Percentiles rank a stretch among this genome's conserved stretches.
Conservation (phyloP, 1,139 yeast genomes). For the Diutina neorugosa region DNA sequence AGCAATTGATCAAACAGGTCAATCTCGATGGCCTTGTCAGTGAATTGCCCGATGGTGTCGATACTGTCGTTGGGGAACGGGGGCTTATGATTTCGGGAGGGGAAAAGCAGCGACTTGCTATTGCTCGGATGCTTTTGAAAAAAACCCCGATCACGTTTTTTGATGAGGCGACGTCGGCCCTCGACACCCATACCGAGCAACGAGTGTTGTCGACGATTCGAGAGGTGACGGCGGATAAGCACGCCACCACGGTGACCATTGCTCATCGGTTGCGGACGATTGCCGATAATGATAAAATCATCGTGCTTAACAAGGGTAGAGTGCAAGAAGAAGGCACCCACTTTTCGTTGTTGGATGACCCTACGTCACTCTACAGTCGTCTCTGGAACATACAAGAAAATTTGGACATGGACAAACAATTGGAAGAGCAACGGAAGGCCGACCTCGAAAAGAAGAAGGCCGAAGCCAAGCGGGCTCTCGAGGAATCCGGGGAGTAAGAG, state of each 20-base stretch:
- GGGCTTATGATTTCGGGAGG: slow-evolving; percentile 99
- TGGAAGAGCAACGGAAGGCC: slow-evolving; percentile 3
- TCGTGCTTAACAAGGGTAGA: slow-evolving; percentile 66
- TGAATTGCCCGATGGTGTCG: slow-evolving; percentile 72
- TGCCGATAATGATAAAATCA: slow-evolving; percentile 88
- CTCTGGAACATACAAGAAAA: slow-evolving; percentile 92
- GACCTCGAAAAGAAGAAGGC: neutral
- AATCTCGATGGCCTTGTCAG: slow-evolving; percentile 50
- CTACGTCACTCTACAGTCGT: slow-evolving; percentile 53
- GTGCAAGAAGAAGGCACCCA: slow-evolving; percentile 90
- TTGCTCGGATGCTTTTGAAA: slow-evolving; percentile 77
- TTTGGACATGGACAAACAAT: slow-evolving; percentile 25
- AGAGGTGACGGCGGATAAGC: slow-evolving; percentile 40
- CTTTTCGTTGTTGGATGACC: slow-evolving; percentile 37
- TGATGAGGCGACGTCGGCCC: slow-evolving; percentile 94
- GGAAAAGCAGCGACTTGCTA: slow-evolving; percentile 90
- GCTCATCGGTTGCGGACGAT: slow-evolving; percentile 92
- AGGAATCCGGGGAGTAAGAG: neutral
- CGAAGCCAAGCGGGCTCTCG: neutral
- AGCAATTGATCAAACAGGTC: slow-evolving; percentile 52
- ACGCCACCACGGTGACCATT: slow-evolving; percentile 73
- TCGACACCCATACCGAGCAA: slow-evolving; percentile 95
- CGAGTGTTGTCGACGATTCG: slow-evolving; percentile 63
- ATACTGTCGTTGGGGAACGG: slow-evolving; percentile 93
- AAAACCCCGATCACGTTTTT: slow-evolving; percentile 84